These are phyloP conservation scores for Macrophomina phaseolina DNA, from an alignment of 2,329 filamentous ascomycete species.

Conservation along the genomic window DNA sequence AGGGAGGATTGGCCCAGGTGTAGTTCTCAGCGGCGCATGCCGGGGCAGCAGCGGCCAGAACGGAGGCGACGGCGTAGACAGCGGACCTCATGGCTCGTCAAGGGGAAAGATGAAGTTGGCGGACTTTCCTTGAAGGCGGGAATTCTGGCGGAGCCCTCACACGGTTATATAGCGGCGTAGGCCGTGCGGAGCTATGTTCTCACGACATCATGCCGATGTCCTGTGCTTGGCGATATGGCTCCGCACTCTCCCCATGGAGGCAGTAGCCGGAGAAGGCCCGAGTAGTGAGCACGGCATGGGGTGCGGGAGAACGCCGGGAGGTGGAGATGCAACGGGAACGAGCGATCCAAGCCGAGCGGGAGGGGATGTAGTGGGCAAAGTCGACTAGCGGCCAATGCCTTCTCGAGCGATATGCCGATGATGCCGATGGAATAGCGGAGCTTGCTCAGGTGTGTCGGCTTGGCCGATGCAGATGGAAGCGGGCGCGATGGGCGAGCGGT, in stretches of 20 bases:
- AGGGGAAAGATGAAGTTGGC: slow-evolving; percentile 8
- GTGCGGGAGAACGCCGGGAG: background rate
- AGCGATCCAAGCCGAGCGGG: slow-evolving; percentile 1
- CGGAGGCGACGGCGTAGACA: slow-evolving; percentile 8
- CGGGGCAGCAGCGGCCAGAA: slow-evolving; percentile 24
- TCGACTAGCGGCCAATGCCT: background rate
- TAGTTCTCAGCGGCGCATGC: slow-evolving; percentile 25
- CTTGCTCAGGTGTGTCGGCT: background rate
- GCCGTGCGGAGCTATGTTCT: slow-evolving; percentile 18
- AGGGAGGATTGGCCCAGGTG: slow-evolving; percentile 28
- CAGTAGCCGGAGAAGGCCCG: slow-evolving; percentile 9
- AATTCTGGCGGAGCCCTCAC: background rate
- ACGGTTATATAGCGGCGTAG: slow-evolving; percentile 8
- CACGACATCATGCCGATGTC: slow-evolving; percentile 13
- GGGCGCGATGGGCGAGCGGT: background rate
- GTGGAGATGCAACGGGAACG: slow-evolving; percentile 10
- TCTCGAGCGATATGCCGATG: background rate
- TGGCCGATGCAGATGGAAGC: slow-evolving; percentile 7
- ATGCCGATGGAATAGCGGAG: background rate
- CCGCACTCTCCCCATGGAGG: background rate
- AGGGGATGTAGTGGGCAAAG: background rate
- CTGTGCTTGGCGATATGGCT: slow-evolving; percentile 1
- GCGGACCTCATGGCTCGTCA: slow-evolving; percentile 17
- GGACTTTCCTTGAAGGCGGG: background rate
- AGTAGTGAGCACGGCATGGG: background rate